Evolutionary conservation across 73 alveolate genomes (phyloP).

Genomic region (Paraurostyla sp.): DNA sequence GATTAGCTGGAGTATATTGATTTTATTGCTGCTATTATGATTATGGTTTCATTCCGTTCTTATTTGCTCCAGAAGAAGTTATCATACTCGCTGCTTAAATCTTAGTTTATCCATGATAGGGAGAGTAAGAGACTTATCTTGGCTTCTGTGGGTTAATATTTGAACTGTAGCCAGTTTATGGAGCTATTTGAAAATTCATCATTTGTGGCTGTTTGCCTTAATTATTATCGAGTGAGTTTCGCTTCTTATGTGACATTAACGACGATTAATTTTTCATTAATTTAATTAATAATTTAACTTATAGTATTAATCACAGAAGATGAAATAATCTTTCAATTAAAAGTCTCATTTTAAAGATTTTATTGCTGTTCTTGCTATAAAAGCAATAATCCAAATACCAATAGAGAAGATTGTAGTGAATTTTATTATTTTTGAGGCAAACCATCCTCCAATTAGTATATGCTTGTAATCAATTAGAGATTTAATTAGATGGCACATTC

Average conservation of each 20-base stretch:
- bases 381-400: not conserved
- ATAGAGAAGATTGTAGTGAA: not conserved
- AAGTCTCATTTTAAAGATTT: not conserved
- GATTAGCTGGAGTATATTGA: slow-evolving; percentile 15
- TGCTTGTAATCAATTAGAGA: not conserved
- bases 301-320: not conserved
- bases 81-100: slow-evolving; percentile 4
- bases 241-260: slow-evolving; percentile 64
- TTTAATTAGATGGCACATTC: not conserved
- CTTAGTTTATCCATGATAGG: slow-evolving; percentile 37
- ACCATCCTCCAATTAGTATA: slow-evolving; percentile 1
- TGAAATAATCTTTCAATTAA: not conserved
- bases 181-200: not conserved
- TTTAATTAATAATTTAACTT: not conserved
- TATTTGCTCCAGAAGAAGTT: not conserved
- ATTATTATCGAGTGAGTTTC: slow-evolving; percentile 41
- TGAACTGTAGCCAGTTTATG: not conserved
- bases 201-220: slow-evolving; percentile 3
- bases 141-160: not conserved
- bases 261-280: slow-evolving; percentile 55
- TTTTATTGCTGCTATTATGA: too few relatives aligned
- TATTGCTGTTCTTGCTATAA: not conserved
- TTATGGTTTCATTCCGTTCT: too few relatives aligned
- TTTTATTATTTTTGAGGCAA: not conserved
- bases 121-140: slow-evolving; percentile 43